Evolutionary conservation across 331 rosid genomes (phyloP).

Genomic region (Pyrus hybrid): DNA sequence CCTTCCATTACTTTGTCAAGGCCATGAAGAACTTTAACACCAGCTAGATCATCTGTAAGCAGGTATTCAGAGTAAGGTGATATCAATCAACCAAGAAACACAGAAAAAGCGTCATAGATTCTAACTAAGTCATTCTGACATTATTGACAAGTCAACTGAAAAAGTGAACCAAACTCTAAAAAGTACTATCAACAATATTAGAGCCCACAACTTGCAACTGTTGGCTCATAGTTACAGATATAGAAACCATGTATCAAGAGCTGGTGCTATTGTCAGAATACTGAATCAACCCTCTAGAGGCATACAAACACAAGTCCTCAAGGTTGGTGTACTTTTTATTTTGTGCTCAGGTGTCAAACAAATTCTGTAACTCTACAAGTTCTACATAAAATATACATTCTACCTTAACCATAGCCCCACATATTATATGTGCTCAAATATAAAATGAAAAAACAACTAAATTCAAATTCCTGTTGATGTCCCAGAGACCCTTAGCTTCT

Average conservation of each 20-base stretch:
- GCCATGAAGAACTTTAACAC: constrained; percentile 94
- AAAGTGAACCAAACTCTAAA: background rate
- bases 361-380: background rate
- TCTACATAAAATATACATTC: background rate
- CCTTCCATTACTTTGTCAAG: constrained; percentile 90
- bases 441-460: background rate
- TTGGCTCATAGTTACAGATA: background rate
- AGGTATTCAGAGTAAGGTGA: constrained; percentile 1
- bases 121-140: background rate
- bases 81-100: background rate
- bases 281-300: background rate
- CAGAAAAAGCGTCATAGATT: background rate
- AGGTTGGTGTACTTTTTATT: background rate
- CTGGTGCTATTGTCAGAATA: background rate
- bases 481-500: background rate
- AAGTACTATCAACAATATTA: background rate
- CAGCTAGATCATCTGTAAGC: constrained; percentile 56
- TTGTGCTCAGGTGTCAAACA: background rate
- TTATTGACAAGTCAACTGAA: background rate
- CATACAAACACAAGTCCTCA: background rate
- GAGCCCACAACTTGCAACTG: background rate
- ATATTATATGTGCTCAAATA: background rate
- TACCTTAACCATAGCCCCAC: background rate
- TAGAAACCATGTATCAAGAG: background rate
- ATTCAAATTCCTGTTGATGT: background rate